These are phyloP conservation scores for Cladorrhinum samala DNA, from an alignment of 495 filamentous ascomycete species.

Conservation along the genomic window DNA sequence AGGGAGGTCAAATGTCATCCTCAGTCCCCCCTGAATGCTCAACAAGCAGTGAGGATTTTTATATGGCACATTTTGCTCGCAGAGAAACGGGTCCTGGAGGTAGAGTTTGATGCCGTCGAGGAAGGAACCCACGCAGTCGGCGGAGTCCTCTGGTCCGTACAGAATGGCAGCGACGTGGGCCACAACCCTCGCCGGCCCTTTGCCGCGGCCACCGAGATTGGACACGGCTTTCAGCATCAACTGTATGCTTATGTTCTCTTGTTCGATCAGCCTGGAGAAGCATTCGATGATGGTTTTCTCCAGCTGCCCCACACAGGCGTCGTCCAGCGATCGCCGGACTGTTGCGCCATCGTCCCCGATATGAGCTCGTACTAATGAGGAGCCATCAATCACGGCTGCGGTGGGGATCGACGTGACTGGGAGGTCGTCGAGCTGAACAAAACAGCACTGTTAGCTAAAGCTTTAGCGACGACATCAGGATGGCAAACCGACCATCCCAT, in stretches of 20 bases:
- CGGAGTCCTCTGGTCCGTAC: background rate
- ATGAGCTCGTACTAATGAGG: background rate
- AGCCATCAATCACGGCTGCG: background rate
- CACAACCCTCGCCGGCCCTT: background rate
- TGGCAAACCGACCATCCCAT: background rate
- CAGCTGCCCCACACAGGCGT: background rate
- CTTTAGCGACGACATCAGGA: background rate
- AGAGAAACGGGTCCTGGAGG: background rate
- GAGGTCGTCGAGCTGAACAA: background rate
- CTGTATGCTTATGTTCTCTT: background rate
- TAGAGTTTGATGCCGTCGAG: background rate
- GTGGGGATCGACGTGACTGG: background rate
- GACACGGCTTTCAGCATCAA: background rate
- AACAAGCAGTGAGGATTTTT: background rate
- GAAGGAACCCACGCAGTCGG: background rate
- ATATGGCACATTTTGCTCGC: background rate
- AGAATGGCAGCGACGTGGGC: background rate
- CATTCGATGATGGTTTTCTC: background rate
- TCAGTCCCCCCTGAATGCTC: background rate
- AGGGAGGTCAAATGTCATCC: background rate
- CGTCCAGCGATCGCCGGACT: background rate
- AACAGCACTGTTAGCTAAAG: background rate
- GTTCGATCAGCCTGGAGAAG: background rate
- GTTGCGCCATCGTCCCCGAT: background rate
- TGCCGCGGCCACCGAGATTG: background rate